phyloP scores from a whole-genome alignment of 139 green algal genomes.

The Chlamydomonas urium region DNA sequence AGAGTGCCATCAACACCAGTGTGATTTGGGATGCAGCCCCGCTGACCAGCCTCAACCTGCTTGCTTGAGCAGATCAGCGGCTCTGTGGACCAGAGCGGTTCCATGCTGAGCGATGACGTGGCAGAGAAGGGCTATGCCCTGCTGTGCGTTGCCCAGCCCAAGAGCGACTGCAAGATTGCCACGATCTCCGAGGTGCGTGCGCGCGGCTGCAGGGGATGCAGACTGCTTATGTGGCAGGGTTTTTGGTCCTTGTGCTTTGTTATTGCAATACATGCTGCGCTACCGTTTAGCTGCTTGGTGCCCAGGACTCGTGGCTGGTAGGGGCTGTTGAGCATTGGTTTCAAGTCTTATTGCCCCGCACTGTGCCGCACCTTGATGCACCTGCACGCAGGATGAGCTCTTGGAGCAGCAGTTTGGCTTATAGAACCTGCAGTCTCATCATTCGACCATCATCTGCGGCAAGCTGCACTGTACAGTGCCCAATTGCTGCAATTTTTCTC shows the following conservation, averaged over 20 bases:
- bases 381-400: constrained; percentile 9
- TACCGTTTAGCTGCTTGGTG: background rate
- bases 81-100: constrained; percentile 73
- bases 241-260: background rate
- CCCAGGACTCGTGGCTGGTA: background rate
- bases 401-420: constrained; percentile 11
- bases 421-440: background rate
- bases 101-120: constrained; percentile 79
- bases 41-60: too few relatives aligned
- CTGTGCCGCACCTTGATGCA: background rate
- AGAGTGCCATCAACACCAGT: too few relatives aligned
- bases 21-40: too few relatives aligned
- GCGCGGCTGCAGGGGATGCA: too few relatives aligned
- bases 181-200: constrained; percentile 64
- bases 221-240: background rate
- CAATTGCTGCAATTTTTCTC: background rate
- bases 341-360: background rate
- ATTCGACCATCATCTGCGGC: background rate
- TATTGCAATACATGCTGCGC: background rate
- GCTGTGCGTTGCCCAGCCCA: constrained; percentile 70
- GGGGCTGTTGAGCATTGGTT: background rate
- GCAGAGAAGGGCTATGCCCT: constrained; percentile 79
- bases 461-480: too few relatives aligned
- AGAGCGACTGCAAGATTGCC: constrained; percentile 60
- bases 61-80: constrained; percentile 40